These are phyloP conservation scores for Abrus precatorius DNA, from an alignment of 306 rosid species.

Conservation along the genomic window DNA sequence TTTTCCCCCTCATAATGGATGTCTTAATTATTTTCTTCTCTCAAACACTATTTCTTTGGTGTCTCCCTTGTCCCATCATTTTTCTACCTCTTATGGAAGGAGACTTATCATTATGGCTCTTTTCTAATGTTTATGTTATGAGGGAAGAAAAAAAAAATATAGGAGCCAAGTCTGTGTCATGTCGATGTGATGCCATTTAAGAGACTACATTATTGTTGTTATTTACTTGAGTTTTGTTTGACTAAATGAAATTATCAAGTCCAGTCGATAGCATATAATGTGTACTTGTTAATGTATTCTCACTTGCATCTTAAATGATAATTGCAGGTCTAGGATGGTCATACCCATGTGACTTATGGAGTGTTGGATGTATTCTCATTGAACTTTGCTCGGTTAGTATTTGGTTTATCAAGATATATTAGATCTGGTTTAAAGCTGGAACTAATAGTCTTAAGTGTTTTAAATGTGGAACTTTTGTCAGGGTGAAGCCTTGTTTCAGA, in stretches of 20 bases:
- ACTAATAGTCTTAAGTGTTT: slow-evolving; percentile 27
- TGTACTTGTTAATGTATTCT: slow-evolving; percentile 41
- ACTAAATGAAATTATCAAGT: background rate
- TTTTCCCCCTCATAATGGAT: background rate
- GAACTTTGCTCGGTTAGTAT: slow-evolving; percentile 82
- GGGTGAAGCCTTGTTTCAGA: slow-evolving; percentile 94
- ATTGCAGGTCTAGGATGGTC: slow-evolving; percentile 94
- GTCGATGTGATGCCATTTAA: slow-evolving; percentile 20
- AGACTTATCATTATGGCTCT: background rate
- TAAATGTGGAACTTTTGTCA: slow-evolving; percentile 57
- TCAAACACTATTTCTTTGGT: background rate
- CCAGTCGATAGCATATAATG: slow-evolving; percentile 19
- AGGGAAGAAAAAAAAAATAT: background rate
- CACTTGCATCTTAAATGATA: slow-evolving; percentile 41
- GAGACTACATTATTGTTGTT: slow-evolving; percentile 1
- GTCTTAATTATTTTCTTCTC: background rate
- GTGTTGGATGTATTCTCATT: slow-evolving; percentile 87
- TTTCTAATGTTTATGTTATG: background rate
- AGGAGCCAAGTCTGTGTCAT: slow-evolving; percentile 25
- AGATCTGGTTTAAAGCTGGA: slow-evolving; percentile 43
- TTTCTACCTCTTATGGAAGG: background rate
- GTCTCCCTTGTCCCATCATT: background rate
- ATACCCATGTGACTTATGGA: slow-evolving; percentile 93
- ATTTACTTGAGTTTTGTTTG: background rate
- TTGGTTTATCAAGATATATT: slow-evolving; percentile 36